phyloP scores from a whole-genome alignment of 805 yeast genomes.

The Kodamaea restingae region DNA sequence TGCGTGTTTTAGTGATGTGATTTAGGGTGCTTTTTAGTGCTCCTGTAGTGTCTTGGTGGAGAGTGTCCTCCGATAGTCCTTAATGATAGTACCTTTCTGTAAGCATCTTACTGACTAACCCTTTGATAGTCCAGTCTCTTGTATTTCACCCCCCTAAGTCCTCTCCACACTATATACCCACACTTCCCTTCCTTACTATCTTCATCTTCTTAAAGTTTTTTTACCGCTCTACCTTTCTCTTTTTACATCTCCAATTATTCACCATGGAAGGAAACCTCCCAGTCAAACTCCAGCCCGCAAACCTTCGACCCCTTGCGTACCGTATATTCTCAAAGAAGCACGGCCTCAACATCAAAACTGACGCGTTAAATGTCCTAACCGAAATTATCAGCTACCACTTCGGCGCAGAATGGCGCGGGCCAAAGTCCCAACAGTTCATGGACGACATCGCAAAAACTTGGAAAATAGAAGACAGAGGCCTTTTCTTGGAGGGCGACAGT shows the following conservation, averaged over 20 bases:
- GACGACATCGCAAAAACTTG: conserved; percentile 79
- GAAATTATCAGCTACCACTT: conserved; percentile 69
- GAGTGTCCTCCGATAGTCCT: too few relatives aligned
- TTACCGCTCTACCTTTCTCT: too few relatives aligned
- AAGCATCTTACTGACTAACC: too few relatives aligned
- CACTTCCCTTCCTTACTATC: too few relatives aligned
- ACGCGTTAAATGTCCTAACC: conserved; percentile 72
- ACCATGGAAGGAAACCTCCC: conserved; percentile 45
- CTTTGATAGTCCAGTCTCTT: too few relatives aligned
- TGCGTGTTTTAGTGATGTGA: too few relatives aligned
- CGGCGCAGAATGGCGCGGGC: conserved; percentile 84
- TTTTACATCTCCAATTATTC: not conserved
- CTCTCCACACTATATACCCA: too few relatives aligned
- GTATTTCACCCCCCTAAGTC: too few relatives aligned
- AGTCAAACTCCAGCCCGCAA: conserved; percentile 71
- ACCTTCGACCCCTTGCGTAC: conserved; percentile 87
- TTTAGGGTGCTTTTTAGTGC: too few relatives aligned
- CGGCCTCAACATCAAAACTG: conserved; percentile 84
- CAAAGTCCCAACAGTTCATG: conserved; percentile 55
- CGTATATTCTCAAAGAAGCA: conserved; percentile 86
- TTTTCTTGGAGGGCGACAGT: conserved; percentile 77
- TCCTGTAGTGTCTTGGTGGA: too few relatives aligned
- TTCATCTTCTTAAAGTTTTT: too few relatives aligned
- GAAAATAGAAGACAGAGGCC: conserved; percentile 86
- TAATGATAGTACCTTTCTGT: too few relatives aligned